phyloP scores from a whole-genome alignment of 2,329 filamentous ascomycete genomes.

The Xylogone sp. region DNA sequence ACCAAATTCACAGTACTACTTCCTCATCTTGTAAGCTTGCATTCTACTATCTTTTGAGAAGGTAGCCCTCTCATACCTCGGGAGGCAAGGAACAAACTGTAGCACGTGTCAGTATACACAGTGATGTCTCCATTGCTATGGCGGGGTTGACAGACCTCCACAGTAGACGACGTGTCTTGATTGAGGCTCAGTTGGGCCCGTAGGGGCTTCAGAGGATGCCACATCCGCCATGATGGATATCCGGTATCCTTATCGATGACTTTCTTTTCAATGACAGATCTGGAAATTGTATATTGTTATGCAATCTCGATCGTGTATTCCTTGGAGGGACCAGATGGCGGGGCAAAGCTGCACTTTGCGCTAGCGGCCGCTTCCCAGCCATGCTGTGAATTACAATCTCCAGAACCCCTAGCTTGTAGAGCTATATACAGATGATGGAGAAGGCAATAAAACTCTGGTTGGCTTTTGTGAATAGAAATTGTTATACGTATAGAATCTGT shows the following conservation, averaged over 20 bases:
- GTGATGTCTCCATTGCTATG: slow-evolving; percentile 1
- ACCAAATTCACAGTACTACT: slow-evolving; percentile 97
- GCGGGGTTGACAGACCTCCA: slow-evolving; percentile 24
- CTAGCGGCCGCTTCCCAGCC: slow-evolving; percentile 2
- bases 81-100: slow-evolving; percentile 62
- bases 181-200: slow-evolving; percentile 23
- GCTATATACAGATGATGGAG: background rate
- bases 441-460: no score
- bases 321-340: slow-evolving; percentile 1
- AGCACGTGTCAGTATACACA: slow-evolving; percentile 7
- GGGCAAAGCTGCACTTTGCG: background rate
- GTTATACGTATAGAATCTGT: no score
- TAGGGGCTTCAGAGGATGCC: slow-evolving; percentile 13
- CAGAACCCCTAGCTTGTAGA: slow-evolving; percentile 3
- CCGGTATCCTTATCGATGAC: background rate
- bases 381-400: background rate
- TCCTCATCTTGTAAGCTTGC: slow-evolving; percentile 17
- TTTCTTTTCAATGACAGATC: background rate
- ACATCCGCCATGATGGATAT: slow-evolving; percentile 21
- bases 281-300: background rate
- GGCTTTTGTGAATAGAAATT: no score
- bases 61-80: slow-evolving; percentile 46
- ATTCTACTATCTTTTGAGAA: background rate
- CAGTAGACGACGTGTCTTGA: slow-evolving; percentile 28
- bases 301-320: background rate